Evolutionary conservation across 257 asterid species (phyloP).

Genomic region (Rubia yunnanensis): DNA sequence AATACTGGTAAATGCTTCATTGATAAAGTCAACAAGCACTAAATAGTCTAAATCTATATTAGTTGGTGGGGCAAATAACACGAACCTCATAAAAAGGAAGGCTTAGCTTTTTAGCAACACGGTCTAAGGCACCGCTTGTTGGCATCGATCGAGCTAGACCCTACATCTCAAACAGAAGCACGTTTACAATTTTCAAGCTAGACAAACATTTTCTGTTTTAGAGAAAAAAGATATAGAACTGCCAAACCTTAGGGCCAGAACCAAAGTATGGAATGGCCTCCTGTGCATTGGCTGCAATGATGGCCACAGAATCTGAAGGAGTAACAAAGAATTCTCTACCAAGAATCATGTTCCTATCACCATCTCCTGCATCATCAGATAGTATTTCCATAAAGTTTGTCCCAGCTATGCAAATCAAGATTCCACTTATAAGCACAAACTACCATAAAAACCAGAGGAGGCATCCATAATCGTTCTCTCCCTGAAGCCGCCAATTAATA

Average conservation of each 20-base stretch:
- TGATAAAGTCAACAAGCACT: constrained; percentile 1
- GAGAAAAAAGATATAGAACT: not conserved
- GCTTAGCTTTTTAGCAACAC: constrained; percentile 76
- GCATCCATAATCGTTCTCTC: not conserved
- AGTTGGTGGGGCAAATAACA: not conserved
- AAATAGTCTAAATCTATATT: not conserved
- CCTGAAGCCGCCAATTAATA: not conserved
- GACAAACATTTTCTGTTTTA: not conserved
- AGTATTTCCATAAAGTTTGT: not conserved
- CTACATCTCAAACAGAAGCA: constrained; percentile 24
- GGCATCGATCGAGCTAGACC: constrained; percentile 99
- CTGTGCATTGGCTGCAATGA: constrained; percentile 91
- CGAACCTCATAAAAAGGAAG: constrained; percentile 79
- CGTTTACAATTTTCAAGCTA: not conserved
- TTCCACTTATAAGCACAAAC: not conserved
- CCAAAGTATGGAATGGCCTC: constrained; percentile 83
- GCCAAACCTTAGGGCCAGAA: constrained; percentile 66
- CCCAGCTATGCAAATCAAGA: not conserved
- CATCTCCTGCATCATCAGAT: constrained; percentile 63
- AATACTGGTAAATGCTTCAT: not conserved
- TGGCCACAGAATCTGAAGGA: constrained; percentile 97
- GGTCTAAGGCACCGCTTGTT: constrained; percentile 93
- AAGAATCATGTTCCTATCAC: constrained; percentile 97
- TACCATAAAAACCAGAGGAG: not conserved
- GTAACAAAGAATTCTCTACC: constrained; percentile 86